A percentile compares a stretch with the other conserved stretches of the same genome.
These are phyloP conservation scores for Penicillium fuscoglaucum DNA, from an alignment of 2,329 filamentous ascomycete species.

Conservation along the genomic window DNA sequence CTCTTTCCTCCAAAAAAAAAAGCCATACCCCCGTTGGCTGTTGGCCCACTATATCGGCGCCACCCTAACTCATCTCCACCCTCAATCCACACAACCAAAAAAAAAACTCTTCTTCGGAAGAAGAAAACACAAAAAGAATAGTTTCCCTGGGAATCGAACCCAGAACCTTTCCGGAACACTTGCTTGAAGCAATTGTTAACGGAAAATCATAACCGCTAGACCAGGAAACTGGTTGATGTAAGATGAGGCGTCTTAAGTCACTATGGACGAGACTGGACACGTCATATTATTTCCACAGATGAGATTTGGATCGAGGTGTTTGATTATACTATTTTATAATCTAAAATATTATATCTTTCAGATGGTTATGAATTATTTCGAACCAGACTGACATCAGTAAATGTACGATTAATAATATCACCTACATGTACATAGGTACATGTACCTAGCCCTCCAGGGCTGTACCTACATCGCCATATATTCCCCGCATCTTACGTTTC, in stretches of 20 bases:
- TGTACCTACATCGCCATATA: neutral
- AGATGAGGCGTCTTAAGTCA: rapidly evolving
- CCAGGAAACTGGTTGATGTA: slow-evolving; percentile 10
- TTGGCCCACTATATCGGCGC: slow-evolving; percentile 1
- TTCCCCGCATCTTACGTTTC: slow-evolving; percentile 1
- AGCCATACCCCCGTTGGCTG: neutral
- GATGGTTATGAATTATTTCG: neutral
- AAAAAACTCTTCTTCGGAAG: neutral
- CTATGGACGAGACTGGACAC: neutral
- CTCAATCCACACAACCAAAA: neutral
- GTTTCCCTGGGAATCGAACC: slow-evolving; percentile 17
- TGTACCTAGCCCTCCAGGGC: too few species aligned
- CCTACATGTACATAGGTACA: neutral
- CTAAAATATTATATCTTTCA: too few species aligned
- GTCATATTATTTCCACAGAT: neutral
- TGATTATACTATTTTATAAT: neutral
- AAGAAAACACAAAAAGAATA: neutral
- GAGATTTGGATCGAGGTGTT: neutral
- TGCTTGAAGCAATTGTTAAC: slow-evolving; percentile 11
- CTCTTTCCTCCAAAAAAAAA: neutral
- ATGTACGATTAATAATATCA: neutral
- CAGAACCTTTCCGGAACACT: slow-evolving; percentile 16
- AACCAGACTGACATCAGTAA: neutral
- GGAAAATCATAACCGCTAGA: slow-evolving; percentile 18
- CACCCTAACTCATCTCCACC: slow-evolving; percentile 1